Evolutionary conservation across 1,139 yeast genomes (phyloP).

Genomic region (Protomyces inouyei): DNA sequence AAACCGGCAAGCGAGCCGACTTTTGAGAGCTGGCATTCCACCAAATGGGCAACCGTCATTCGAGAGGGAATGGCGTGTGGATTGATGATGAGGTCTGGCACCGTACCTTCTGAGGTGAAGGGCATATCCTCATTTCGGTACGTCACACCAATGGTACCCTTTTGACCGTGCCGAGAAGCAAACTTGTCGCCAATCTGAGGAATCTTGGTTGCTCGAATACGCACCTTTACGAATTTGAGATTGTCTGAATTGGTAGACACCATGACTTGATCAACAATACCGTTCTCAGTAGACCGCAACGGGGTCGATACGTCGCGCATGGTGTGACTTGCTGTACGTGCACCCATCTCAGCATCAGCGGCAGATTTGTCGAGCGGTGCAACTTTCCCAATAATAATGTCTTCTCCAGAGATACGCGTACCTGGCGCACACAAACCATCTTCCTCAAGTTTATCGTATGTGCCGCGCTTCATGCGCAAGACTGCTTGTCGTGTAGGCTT

Average conservation of each 20-base stretch:
- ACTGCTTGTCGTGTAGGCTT: slow-evolving; percentile 83
- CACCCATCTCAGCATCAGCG: slow-evolving; percentile 87
- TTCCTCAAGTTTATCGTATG: slow-evolving; percentile 94
- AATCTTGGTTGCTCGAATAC: slow-evolving; percentile 96
- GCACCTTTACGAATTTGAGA: slow-evolving; percentile 89
- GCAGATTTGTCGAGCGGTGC: slow-evolving; percentile 94
- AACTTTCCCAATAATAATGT: slow-evolving; percentile 95
- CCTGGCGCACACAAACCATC: slow-evolving; percentile 99
- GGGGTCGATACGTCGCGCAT: slow-evolving; percentile 99
- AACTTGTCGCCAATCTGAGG: slow-evolving; percentile 99
- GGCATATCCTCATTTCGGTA: slow-evolving; percentile 99
- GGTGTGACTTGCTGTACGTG: slow-evolving; percentile 95
- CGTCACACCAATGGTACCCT: slow-evolving; percentile 99
- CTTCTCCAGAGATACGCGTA: slow-evolving; percentile 97
- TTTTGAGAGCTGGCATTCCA: slow-evolving; percentile 92
- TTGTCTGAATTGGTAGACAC: slow-evolving; percentile 98
- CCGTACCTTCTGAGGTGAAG: slow-evolving; percentile 90
- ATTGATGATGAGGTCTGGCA: slow-evolving; percentile 93
- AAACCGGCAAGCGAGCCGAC: slow-evolving; percentile 92
- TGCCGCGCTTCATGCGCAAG: slow-evolving; percentile 91
- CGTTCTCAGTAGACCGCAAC: slow-evolving; percentile 90
- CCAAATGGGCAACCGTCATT: slow-evolving; percentile 99
- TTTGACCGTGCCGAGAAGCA: slow-evolving; percentile 99
- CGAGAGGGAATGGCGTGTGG: slow-evolving; percentile 99
- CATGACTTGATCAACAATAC: slow-evolving; percentile 96